These are phyloP conservation scores for Penicillium occitanis DNA, from an alignment of 2,329 filamentous ascomycete genomes.

Conservation along the genomic window DNA sequence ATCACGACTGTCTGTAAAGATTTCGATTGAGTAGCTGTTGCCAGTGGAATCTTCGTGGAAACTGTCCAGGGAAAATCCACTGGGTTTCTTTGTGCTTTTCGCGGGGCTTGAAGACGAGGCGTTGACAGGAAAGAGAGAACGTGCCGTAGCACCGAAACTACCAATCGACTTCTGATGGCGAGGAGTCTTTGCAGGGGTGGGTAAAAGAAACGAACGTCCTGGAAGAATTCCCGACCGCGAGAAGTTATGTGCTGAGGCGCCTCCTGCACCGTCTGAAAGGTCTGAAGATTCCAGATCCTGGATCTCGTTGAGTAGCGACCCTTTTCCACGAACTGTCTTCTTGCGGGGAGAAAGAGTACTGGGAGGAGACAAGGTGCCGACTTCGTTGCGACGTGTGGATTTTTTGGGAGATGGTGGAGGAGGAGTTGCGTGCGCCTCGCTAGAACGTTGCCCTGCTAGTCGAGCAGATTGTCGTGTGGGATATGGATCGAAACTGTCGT, in stretches of 20 bases:
- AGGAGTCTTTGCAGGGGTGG: slow-evolving; percentile 63
- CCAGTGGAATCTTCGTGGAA: slow-evolving; percentile 37
- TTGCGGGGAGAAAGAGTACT: slow-evolving; percentile 34
- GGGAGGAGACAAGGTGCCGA: slow-evolving; percentile 32
- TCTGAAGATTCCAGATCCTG: slow-evolving; percentile 25
- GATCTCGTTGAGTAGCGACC: slow-evolving; percentile 24
- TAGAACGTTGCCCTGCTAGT: slow-evolving; percentile 36
- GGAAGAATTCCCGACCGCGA: slow-evolving; percentile 29
- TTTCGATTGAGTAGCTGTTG: slow-evolving; percentile 49
- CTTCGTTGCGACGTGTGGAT: slow-evolving; percentile 24
- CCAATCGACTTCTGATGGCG: slow-evolving; percentile 53
- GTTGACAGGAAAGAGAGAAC: slow-evolving; percentile 53
- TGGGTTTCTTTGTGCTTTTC: slow-evolving; percentile 49
- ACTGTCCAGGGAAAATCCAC: slow-evolving; percentile 47
- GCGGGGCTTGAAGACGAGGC: slow-evolving; percentile 47
- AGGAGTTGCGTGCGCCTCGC: slow-evolving; percentile 31
- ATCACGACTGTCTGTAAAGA: slow-evolving; percentile 65
- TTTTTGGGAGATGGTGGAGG: slow-evolving; percentile 31
- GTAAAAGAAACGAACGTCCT: slow-evolving; percentile 49
- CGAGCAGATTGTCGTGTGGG: slow-evolving; percentile 43
- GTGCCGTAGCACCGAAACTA: slow-evolving; percentile 48
- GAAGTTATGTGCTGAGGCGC: slow-evolving; percentile 30
- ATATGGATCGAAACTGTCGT: slow-evolving; percentile 45
- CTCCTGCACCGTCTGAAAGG: slow-evolving; percentile 28
- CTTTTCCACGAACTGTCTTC: slow-evolving; percentile 23